Percentiles rank a stretch among this genome's conserved stretches.
phyloP scores from a whole-genome alignment of 805 yeast species.

The Henningerozyma blattae region DNA sequence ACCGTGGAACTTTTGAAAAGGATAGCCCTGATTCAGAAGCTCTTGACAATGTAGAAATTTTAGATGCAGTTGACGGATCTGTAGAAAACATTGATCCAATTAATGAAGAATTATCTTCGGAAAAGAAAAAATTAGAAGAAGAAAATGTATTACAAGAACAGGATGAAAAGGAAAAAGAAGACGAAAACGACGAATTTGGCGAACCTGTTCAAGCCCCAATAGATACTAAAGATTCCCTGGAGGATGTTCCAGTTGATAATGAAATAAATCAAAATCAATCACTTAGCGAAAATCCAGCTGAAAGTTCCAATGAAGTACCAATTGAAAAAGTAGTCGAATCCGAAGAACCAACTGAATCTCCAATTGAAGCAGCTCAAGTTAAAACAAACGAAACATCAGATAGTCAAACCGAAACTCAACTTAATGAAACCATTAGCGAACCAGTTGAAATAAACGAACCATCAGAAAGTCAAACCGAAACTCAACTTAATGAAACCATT shows the following conservation, averaged over 20 bases:
- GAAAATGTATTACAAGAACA: conserved; percentile 1
- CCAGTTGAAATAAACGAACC: background rate
- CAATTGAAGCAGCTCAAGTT: background rate
- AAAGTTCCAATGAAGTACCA: conserved; percentile 1
- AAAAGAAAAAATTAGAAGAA: too few species aligned
- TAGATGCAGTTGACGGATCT: conserved; percentile 1
- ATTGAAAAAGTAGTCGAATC: conserved; percentile 1
- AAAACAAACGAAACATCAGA: background rate
- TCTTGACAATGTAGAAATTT: background rate
- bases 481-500: background rate
- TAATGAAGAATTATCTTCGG: conserved; percentile 1
- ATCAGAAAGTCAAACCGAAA: background rate
- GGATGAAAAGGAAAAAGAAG: background rate
- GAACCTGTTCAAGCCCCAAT: conserved; percentile 1
- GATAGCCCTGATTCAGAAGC: background rate
- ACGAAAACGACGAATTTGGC: background rate
- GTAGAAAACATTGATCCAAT: background rate
- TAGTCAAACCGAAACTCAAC: background rate
- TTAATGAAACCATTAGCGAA: background rate
- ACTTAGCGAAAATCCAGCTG: background rate
- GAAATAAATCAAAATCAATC: background rate
- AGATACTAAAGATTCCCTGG: too few species aligned
- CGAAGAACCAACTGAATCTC: background rate
- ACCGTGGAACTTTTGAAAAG: too few species aligned
- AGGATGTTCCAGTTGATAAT: background rate